Percentiles rank a stretch among this genome's conserved stretches.
phyloP scores from a whole-genome alignment of 768 basidiomycete species.

The Pholiota conissans region DNA sequence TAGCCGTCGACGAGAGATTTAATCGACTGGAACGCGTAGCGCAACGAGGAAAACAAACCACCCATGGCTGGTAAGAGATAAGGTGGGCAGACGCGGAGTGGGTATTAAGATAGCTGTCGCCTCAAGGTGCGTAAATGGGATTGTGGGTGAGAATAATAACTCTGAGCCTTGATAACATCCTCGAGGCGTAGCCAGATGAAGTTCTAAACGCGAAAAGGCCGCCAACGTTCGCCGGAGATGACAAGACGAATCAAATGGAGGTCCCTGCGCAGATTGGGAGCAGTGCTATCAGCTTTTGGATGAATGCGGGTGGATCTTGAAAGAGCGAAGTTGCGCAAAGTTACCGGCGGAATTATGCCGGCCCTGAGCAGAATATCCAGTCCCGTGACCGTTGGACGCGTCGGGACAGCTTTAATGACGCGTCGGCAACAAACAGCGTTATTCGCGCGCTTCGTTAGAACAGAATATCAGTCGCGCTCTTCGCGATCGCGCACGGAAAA shows the following conservation, averaged over 20 bases:
- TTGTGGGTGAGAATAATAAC: slow-evolving; percentile 1
- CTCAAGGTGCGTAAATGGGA: slow-evolving; percentile 2
- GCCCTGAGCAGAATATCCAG: background rate
- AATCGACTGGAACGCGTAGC: slow-evolving; percentile 14
- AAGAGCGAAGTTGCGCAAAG: background rate
- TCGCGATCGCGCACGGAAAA: background rate
- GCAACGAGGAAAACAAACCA: slow-evolving; percentile 18
- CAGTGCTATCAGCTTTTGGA: background rate
- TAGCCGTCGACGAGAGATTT: slow-evolving; percentile 18
- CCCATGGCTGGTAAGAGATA: slow-evolving; percentile 16
- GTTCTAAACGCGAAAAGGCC: slow-evolving; percentile 7
- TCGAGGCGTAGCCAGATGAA: background rate
- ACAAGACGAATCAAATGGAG: background rate
- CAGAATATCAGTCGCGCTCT: background rate
- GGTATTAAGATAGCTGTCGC: slow-evolving; percentile 1
- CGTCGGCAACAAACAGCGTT: background rate
- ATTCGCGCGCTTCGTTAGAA: background rate
- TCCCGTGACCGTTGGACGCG: background rate
- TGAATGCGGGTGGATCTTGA: background rate
- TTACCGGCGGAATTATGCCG: background rate
- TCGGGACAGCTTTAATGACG: background rate
- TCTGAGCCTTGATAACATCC: slow-evolving; percentile 3
- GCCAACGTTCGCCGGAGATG: slow-evolving; percentile 4
- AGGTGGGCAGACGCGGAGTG: background rate
- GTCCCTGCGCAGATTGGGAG: background rate